These are phyloP conservation scores for Tulasnella calospora DNA, from an alignment of 768 basidiomycete genomes.

Conservation along the genomic window DNA sequence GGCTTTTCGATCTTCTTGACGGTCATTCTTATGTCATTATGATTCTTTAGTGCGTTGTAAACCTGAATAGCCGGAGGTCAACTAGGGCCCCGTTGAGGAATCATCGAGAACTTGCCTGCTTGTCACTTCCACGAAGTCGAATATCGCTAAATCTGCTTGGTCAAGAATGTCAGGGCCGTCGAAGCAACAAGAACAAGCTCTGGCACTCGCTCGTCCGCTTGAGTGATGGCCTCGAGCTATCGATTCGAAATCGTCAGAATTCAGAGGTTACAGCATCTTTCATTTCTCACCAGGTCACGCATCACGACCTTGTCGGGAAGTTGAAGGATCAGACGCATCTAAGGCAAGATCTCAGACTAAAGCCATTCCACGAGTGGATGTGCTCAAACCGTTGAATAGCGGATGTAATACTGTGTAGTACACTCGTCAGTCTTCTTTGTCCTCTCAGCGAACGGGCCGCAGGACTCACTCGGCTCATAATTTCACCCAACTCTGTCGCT, in stretches of 20 bases:
- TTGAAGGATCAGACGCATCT: conserved; percentile 67
- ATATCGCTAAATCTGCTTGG: conserved; percentile 52
- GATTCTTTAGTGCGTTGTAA: conserved; percentile 63
- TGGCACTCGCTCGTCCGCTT: conserved; percentile 58
- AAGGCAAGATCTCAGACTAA: conserved; percentile 26
- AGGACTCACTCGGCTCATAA: conserved; percentile 74
- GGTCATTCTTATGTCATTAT: conserved; percentile 75
- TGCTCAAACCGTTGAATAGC: conserved; percentile 54
- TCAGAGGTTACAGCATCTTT: neutral
- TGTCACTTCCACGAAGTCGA: conserved; percentile 72
- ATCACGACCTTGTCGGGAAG: conserved; percentile 52
- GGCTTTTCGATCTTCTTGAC: conserved; percentile 65
- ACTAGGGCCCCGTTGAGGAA: neutral
- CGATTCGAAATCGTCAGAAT: conserved; percentile 17
- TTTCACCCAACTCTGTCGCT: conserved; percentile 74
- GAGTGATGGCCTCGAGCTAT: conserved; percentile 58
- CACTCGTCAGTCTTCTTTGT: neutral
- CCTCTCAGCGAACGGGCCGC: neutral
- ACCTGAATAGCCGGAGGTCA: conserved; percentile 35
- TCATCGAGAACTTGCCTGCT: conserved; percentile 44
- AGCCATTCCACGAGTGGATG: neutral
- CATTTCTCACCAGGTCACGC: conserved; percentile 56
- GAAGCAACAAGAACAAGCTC: neutral
- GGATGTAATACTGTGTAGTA: conserved; percentile 60
- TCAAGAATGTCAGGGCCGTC: conserved; percentile 1